phyloP scores from a whole-genome alignment of 1,139 yeast species.

The Debaryomycetaceae sp. region DNA sequence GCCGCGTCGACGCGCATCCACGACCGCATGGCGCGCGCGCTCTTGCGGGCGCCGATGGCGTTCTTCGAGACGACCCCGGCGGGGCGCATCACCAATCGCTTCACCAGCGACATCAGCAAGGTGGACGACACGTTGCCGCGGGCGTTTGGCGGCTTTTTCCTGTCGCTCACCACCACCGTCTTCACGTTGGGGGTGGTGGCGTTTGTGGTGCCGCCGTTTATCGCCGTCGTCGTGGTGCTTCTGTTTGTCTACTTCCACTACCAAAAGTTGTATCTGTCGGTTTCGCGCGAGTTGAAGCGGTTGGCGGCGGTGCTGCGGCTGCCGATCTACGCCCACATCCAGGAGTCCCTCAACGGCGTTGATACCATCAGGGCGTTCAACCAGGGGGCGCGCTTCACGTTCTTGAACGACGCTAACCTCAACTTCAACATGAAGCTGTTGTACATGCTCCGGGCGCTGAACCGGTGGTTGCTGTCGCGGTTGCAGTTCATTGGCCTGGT shows the following conservation, averaged over 20 bases:
- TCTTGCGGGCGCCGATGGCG: constrained; percentile 26
- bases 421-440: constrained; percentile 61
- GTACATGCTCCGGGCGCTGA: constrained; percentile 51
- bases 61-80: constrained; percentile 29
- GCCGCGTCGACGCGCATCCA: constrained; percentile 22
- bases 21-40: constrained; percentile 20
- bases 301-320: constrained; percentile 47
- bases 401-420: constrained; percentile 53
- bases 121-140: constrained; percentile 22
- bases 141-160: constrained; percentile 30
- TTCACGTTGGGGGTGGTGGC: constrained; percentile 51
- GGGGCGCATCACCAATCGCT: constrained; percentile 38
- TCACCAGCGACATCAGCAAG: constrained; percentile 59
- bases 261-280: constrained; percentile 47
- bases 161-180: constrained; percentile 36
- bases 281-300: constrained; percentile 56
- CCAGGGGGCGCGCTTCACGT: constrained; percentile 50
- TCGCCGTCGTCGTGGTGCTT: constrained; percentile 36
- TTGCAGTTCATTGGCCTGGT: constrained; percentile 66
- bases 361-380: constrained; percentile 57
- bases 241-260: constrained; percentile 47
- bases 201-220: constrained; percentile 46
- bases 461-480: constrained; percentile 72
- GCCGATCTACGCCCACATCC: constrained; percentile 62
- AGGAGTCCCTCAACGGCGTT: constrained; percentile 57